Evolutionary conservation across 345 rosid species (phyloP).

Genomic region (Firmiana major): DNA sequence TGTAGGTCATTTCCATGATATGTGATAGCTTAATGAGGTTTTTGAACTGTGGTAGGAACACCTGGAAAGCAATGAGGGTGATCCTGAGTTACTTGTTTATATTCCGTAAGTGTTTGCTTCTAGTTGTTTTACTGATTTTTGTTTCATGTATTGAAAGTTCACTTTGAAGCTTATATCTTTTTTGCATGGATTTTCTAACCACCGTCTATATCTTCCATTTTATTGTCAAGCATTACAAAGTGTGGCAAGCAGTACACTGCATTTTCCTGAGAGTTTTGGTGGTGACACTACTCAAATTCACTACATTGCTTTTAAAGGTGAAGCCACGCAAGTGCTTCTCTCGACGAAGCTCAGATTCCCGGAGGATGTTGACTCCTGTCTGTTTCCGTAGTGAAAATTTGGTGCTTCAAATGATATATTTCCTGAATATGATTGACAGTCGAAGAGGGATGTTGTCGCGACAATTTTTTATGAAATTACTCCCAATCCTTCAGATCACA

Average conservation of each 20-base stretch:
- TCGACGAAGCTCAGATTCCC: conserved; percentile 13
- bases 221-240: conserved; percentile 47
- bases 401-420: conserved; percentile 13
- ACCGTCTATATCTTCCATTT: not conserved
- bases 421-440: conserved; percentile 31
- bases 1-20: not conserved
- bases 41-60: conserved; percentile 46
- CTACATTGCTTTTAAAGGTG: conserved; percentile 93
- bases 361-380: not conserved
- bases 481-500: conserved; percentile 99
- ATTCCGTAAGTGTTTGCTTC: conserved; percentile 61
- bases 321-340: conserved; percentile 80
- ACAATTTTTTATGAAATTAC: conserved; percentile 85
- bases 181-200: not conserved
- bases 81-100: conserved; percentile 89
- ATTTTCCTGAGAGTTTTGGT: conserved; percentile 90
- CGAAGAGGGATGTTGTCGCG: conserved; percentile 88
- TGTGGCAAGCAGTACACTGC: conserved; percentile 84
- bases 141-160: not conserved
- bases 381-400: not conserved
- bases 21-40: not conserved
- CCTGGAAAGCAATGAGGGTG: conserved; percentile 93
- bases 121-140: not conserved
- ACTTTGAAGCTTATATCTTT: not conserved
- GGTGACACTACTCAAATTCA: conserved; percentile 74